These are phyloP conservation scores for Diplodia corticola DNA, from an alignment of 2,329 filamentous ascomycete genomes.

Conservation along the genomic window DNA sequence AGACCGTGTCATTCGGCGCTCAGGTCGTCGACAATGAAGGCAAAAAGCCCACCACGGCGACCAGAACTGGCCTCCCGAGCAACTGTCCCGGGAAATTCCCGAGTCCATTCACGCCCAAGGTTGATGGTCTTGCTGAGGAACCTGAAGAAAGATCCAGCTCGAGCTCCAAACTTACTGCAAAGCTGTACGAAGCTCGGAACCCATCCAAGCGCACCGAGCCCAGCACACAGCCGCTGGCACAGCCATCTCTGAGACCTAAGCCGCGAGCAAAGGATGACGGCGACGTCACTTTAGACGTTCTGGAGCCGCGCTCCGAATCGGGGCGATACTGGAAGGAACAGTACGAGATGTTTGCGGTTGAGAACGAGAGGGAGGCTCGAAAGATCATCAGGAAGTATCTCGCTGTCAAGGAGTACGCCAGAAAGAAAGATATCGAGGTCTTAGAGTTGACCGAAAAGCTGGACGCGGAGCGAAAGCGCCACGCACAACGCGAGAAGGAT, in stretches of 20 bases:
- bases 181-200: slow-evolving; percentile 47
- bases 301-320: slow-evolving; percentile 72
- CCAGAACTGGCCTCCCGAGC: slow-evolving; percentile 49
- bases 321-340: slow-evolving; percentile 79
- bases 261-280: slow-evolving; percentile 48
- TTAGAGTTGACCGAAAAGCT: slow-evolving; percentile 65
- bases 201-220: slow-evolving; percentile 38
- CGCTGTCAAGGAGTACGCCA: slow-evolving; percentile 74
- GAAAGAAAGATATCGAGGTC: slow-evolving; percentile 73
- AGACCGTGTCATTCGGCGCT: slow-evolving; percentile 62
- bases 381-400: slow-evolving; percentile 79
- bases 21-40: slow-evolving; percentile 58
- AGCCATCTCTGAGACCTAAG: neutral
- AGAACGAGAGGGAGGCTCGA: slow-evolving; percentile 72
- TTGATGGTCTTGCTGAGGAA: slow-evolving; percentile 32
- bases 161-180: slow-evolving; percentile 47
- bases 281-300: slow-evolving; percentile 69
- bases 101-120: slow-evolving; percentile 52
- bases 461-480: slow-evolving; percentile 66
- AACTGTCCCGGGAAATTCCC: slow-evolving; percentile 51
- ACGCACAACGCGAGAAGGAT: slow-evolving; percentile 64
- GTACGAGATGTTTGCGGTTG: slow-evolving; percentile 71
- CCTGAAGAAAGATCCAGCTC: slow-evolving; percentile 33
- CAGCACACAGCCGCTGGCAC: slow-evolving; percentile 25
- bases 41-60: slow-evolving; percentile 39